Evolutionary conservation across 129 eudicot genomes (phyloP), one percentile per base, ranked within the genome.

Genomic region (Pseudognaphalium luteoalbum): DNA sequence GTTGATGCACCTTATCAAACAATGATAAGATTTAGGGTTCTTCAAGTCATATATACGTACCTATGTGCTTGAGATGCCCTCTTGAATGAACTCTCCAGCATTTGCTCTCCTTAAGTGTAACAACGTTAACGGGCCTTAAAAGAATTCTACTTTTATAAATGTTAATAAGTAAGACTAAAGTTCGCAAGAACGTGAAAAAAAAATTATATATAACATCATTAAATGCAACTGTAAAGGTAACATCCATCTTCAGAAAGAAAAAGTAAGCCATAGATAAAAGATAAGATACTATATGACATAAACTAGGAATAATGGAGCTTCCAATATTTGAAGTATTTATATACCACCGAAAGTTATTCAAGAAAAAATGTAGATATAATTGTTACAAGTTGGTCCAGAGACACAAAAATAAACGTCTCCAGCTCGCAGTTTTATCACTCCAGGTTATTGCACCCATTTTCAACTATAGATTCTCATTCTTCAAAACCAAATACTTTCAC

Each of bases 351-450:
- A 64, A 14, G n/a, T 30, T 30, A 64, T 64, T 4, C 37, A 62
- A 62, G 17, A 47, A 60, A 62, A 74, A 16, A 61, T 61, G 14
- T 75, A 12, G 32, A 75, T 19, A 7, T 28, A 32, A 64, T 62
- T n/a, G 79, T 50, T 50, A 75, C 79, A 75, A 32, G 51, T n/a
- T 39, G 58, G 54, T 66, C 72, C 64, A 30, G 52, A 75, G 54
- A 73, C 57, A 73, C 57, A 15, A 73, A 19, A 57, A 73, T 21
- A 73, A 33, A 57, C 57, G 21, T 59, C 68, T 73, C 77, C 37
- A 37, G 37, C 37, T 4, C 51, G 12, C 14, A 33, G 14, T 10
- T 37, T 21, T 57, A 57, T 20, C 28, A 5, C 29, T 57, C 28
- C 28, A 57, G 14, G 5, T 57, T 57, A 57, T 29, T 19, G 28